phyloP scores from a whole-genome alignment of 768 basidiomycete species.

The Tricholoma sp. region DNA sequence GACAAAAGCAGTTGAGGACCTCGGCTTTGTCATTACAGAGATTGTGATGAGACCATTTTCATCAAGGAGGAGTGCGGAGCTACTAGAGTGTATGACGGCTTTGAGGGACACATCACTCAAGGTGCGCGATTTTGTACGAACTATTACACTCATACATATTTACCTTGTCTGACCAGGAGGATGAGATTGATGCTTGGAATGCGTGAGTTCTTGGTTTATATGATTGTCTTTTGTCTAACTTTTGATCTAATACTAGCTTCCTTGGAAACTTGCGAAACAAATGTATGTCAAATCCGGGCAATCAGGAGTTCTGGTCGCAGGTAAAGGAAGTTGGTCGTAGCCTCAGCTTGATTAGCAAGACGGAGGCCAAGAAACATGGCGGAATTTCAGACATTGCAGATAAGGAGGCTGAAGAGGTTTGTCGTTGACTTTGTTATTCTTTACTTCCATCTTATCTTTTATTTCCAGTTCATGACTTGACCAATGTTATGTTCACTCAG shows the following conservation, averaged over 20 bases:
- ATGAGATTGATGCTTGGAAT: slow-evolving; percentile 84
- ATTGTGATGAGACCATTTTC: slow-evolving; percentile 71
- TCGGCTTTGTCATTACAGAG: slow-evolving; percentile 66
- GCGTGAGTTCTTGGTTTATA: slow-evolving; percentile 33
- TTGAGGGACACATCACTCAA: slow-evolving; percentile 64
- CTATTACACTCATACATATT: neutral
- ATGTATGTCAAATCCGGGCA: slow-evolving; percentile 53
- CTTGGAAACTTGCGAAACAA: slow-evolving; percentile 50
- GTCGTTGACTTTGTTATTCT: slow-evolving; percentile 8
- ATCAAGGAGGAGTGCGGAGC: slow-evolving; percentile 55
- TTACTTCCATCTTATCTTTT: neutral
- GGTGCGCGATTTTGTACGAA: slow-evolving; percentile 30
- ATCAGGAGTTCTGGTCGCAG: slow-evolving; percentile 62
- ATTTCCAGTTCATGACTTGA: slow-evolving; percentile 3
- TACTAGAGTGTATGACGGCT: slow-evolving; percentile 66
- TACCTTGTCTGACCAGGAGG: slow-evolving; percentile 43
- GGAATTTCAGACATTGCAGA: slow-evolving; percentile 56
- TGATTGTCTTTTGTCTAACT: neutral
- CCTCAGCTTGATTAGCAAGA: slow-evolving; percentile 57
- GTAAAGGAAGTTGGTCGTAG: slow-evolving; percentile 44
- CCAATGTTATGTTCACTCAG: neutral
- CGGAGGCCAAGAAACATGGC: slow-evolving; percentile 57
- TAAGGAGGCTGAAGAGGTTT: slow-evolving; percentile 48
- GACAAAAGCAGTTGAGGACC: slow-evolving; percentile 79
- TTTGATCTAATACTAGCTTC: slow-evolving; percentile 40